Evolutionary conservation across 805 yeast species (phyloP).

Genomic region (Babjeviella inositovora): DNA sequence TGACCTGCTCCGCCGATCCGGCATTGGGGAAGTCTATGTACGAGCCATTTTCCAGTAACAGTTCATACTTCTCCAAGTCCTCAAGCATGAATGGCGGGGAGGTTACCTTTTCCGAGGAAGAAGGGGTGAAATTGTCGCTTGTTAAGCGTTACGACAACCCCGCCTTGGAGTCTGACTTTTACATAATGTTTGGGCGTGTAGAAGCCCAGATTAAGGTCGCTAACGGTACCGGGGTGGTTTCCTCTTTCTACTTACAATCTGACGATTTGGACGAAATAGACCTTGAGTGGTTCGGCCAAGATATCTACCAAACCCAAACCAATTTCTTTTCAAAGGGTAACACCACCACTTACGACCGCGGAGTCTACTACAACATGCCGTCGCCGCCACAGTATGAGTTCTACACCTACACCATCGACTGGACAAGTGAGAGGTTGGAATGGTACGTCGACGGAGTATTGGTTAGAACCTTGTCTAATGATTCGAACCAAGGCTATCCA

Average conservation of each 20-base stretch:
- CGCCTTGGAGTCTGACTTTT: constrained; percentile 57
- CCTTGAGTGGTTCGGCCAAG: constrained; percentile 78
- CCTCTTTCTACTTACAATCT: constrained; percentile 65
- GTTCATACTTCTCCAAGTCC: constrained; percentile 10
- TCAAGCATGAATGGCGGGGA: constrained; percentile 9
- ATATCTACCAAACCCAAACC: constrained; percentile 56
- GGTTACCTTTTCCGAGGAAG: constrained; percentile 19
- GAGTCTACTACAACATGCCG: constrained; percentile 45
- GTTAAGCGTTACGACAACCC: constrained; percentile 63
- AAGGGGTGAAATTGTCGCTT: constrained; percentile 51
- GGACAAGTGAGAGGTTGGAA: constrained; percentile 49
- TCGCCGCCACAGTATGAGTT: constrained; percentile 35
- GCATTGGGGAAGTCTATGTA: constrained; percentile 12
- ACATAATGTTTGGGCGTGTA: constrained; percentile 79
- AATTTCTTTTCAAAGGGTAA: constrained; percentile 75
- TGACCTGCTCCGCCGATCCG: constrained; percentile 9
- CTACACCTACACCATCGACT: constrained; percentile 75
- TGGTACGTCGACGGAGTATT: constrained; percentile 64
- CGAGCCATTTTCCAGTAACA: constrained; percentile 8
- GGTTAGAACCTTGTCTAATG: constrained; percentile 44
- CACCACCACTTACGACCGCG: constrained; percentile 66
- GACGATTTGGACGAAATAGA: constrained; percentile 89
- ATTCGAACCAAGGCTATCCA: constrained; percentile 60
- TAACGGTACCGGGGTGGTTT: constrained; percentile 62
- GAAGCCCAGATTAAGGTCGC: constrained; percentile 64